These are phyloP conservation scores for Hyphopichia pseudoburtonii DNA, from an alignment of 1,139 yeast species.

Conservation along the genomic window DNA sequence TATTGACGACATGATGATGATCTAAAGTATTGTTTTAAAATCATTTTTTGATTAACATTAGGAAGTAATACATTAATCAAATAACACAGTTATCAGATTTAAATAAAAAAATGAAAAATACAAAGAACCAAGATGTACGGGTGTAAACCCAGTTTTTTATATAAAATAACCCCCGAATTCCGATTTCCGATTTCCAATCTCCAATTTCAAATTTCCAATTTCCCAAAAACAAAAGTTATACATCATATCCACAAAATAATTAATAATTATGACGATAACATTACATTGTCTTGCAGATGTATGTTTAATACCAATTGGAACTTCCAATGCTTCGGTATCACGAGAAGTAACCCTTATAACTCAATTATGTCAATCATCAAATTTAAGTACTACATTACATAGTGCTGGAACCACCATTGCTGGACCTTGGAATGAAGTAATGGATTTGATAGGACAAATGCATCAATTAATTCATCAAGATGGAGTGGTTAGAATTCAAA, in stretches of 20 bases:
- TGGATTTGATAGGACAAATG: slow-evolving; percentile 73
- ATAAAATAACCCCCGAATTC: too few species aligned
- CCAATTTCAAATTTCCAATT: too few species aligned
- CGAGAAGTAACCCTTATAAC: slow-evolving; percentile 75
- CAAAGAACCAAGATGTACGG: too few species aligned
- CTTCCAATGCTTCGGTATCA: slow-evolving; percentile 73
- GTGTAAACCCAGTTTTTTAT: too few species aligned
- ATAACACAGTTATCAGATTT: too few species aligned
- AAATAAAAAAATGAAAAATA: background rate
- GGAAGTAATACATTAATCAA: too few species aligned
- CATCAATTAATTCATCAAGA: slow-evolving; percentile 67
- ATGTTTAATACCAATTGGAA: slow-evolving; percentile 83
- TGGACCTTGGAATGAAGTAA: slow-evolving; percentile 91
- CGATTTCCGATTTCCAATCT: too few species aligned
- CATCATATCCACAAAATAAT: background rate
- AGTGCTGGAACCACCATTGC: slow-evolving; percentile 90
- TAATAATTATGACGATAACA: slow-evolving; percentile 28
- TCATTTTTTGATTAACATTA: too few species aligned
- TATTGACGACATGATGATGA: slow-evolving; percentile 15
- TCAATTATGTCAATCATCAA: slow-evolving; percentile 57
- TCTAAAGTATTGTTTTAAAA: slow-evolving; percentile 1
- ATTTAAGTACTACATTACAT: slow-evolving; percentile 68
- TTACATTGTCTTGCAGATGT: slow-evolving; percentile 77
- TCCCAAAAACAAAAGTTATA: too few species aligned
- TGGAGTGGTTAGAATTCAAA: slow-evolving; percentile 76